phyloP scores from a whole-genome alignment of 148 eudicot genomes.

The Chenopodium suecicum region DNA sequence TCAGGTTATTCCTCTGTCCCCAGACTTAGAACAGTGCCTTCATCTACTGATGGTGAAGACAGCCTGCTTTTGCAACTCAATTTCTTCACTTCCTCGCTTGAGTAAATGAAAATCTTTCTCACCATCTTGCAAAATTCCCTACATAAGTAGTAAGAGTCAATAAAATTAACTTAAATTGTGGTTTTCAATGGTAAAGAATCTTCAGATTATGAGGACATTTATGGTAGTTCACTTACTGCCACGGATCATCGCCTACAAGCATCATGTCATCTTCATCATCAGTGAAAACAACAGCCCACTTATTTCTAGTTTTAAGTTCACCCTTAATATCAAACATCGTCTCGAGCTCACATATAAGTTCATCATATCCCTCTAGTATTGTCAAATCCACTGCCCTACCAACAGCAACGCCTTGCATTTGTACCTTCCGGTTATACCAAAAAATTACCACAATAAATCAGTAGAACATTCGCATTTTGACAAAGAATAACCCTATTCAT shows the following conservation, averaged over 20 bases:
- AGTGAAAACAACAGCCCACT: conserved; percentile 77
- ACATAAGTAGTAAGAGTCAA: background rate
- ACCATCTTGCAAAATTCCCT: conserved; percentile 89
- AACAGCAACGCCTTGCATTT: conserved; percentile 93
- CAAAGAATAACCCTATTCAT: background rate
- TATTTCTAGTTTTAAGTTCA: conserved; percentile 51
- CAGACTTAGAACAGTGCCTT: conserved; percentile 36
- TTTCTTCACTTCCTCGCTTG: conserved; percentile 80
- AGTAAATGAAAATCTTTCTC: conserved; percentile 61
- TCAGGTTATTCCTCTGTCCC: conserved; percentile 47
- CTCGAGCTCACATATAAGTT: conserved; percentile 68
- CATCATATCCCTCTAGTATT: conserved; percentile 53
- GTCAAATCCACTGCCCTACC: conserved; percentile 91
- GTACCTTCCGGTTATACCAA: conserved; percentile 49
- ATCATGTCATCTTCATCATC: conserved; percentile 97
- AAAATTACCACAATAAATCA: background rate
- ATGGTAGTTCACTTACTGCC: conserved; percentile 67
- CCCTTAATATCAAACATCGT: conserved; percentile 81
- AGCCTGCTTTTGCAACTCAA: conserved; percentile 47
- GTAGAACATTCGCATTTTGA: background rate
- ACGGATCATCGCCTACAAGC: conserved; percentile 91
- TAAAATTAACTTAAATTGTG: background rate
- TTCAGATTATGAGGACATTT: background rate
- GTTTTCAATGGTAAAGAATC: background rate
- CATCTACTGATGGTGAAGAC: conserved; percentile 41